Conservation (phyloP, 768 basidiomycete species). For the Suillus occidentalis region DNA sequence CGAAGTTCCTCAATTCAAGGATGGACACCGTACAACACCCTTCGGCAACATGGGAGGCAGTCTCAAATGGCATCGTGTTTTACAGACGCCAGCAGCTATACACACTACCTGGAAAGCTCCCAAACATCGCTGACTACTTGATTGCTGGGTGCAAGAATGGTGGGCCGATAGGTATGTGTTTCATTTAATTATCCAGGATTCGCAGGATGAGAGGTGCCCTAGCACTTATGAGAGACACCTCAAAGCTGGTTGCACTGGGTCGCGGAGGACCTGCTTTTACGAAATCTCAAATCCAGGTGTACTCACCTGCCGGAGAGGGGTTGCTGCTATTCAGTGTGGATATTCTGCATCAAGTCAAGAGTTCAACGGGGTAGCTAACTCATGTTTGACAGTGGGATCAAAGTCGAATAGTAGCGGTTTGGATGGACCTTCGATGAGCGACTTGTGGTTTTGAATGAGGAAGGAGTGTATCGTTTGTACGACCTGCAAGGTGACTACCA, state of each 20-base stretch:
- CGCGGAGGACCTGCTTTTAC: slow-evolving; percentile 54
- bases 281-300: slow-evolving; percentile 85
- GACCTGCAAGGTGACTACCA: slow-evolving; percentile 83
- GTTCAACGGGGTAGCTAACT: slow-evolving; percentile 12
- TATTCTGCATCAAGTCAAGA: slow-evolving; percentile 27
- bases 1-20: neutral
- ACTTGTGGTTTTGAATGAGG: slow-evolving; percentile 85
- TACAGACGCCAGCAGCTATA: slow-evolving; percentile 87
- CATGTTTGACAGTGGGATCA: slow-evolving; percentile 80
- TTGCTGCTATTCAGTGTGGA: slow-evolving; percentile 71
- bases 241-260: slow-evolving; percentile 75
- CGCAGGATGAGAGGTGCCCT: neutral
- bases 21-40: slow-evolving; percentile 63
- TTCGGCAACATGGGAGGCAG: slow-evolving; percentile 85
- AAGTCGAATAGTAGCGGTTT: slow-evolving; percentile 73
- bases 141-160: slow-evolving; percentile 82
- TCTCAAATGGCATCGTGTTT: slow-evolving; percentile 85
- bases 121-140: slow-evolving; percentile 76
- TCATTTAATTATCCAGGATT: slow-evolving; percentile 8
- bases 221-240: slow-evolving; percentile 88
- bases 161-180: slow-evolving; percentile 77
- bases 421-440: slow-evolving; percentile 85
- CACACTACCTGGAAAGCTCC: slow-evolving; percentile 74
- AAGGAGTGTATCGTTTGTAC: slow-evolving; percentile 89
- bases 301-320: slow-evolving; percentile 80